Evolutionary conservation across 2,329 filamentous ascomycete genomes (phyloP).

Genomic region (Sporothrix euskadiensis): DNA sequence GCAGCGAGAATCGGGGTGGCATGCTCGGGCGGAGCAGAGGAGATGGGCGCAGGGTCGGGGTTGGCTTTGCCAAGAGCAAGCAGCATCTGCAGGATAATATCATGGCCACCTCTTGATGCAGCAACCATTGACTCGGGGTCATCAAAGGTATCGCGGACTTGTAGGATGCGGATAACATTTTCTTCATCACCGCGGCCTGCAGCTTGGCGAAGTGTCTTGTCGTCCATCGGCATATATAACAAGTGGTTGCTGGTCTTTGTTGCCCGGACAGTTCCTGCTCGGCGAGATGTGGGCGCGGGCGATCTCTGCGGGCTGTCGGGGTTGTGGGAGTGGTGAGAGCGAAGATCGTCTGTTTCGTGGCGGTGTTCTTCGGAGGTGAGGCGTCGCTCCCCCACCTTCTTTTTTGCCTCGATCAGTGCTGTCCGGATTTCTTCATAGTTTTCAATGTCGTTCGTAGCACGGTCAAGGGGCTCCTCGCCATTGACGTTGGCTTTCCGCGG

Average conservation of each 20-base stretch:
- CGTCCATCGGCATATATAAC: constrained; percentile 63
- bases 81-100: constrained; percentile 78
- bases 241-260: constrained; percentile 66
- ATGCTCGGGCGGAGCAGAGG: constrained; percentile 63
- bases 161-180: constrained; percentile 61
- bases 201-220: constrained; percentile 61
- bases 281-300: constrained; percentile 51
- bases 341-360: constrained; percentile 49
- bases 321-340: constrained; percentile 51
- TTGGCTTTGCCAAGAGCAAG: constrained; percentile 66
- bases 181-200: constrained; percentile 63
- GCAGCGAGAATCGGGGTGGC: constrained; percentile 92
- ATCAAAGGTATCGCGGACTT: constrained; percentile 61
- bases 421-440: constrained; percentile 77
- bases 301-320: constrained; percentile 61
- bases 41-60: constrained; percentile 67
- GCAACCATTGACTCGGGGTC: constrained; percentile 88
- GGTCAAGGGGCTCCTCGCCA: constrained; percentile 86
- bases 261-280: constrained; percentile 57
- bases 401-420: constrained; percentile 62
- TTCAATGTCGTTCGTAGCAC: constrained; percentile 72
- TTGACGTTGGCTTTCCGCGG: constrained; percentile 89
- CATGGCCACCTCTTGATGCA: constrained; percentile 87
- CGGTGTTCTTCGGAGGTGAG: constrained; percentile 61
- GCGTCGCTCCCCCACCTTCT: constrained; percentile 55